Evolutionary conservation across 768 basidiomycete species (phyloP), one percentile per base, ranked within the genome.

Genomic region (Nidularia pulvinata): DNA sequence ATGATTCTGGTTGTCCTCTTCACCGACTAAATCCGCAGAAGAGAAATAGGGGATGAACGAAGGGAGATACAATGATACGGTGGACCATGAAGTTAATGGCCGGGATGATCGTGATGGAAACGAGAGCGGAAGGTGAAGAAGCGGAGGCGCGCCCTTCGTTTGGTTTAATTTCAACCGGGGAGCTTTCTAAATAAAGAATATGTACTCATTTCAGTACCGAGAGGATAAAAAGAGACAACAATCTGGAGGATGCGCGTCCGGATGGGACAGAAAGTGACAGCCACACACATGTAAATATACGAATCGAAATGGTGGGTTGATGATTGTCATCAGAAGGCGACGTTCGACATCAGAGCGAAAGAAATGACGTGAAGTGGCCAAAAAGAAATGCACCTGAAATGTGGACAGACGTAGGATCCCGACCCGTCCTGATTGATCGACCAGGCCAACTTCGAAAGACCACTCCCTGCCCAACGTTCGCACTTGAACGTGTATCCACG

Each of bases 401-500:
- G 91, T 92, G 22, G 89, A 89, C 58, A 85, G 79, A 34, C 90
- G 76, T 35, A 91, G 64, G 49, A 81, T 66, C 2, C 91, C 90
- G 57, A 72, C 72, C 54, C 80, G 75, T 11, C 84, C 83, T 10
- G 68, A 65, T 51, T 77, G 78, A 71, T 93, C 91, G 51, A 85
- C 81, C 32, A 93, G 60, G 5, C 89, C 90, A 14, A 91, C 75
- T 46, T 52, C 89, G 57, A 92, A 83, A 13, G 85, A 79, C 87
- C 88, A 91, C 55, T 85, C 82, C 52, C 81, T 75, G 42, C 78
- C 80, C 62, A 92, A 53, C 62, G 85, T 79, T 47, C 88, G 83
- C 45, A 88, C 83, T 65, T 93, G 91, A 6, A 92, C 46, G 63
- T 92, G 87, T 51, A 93, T 64, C 88, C 89, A 91, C 6, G 83